Evolutionary conservation across 352 stramenopile genomes (phyloP).

Genomic region (Detonula confervacea): DNA sequence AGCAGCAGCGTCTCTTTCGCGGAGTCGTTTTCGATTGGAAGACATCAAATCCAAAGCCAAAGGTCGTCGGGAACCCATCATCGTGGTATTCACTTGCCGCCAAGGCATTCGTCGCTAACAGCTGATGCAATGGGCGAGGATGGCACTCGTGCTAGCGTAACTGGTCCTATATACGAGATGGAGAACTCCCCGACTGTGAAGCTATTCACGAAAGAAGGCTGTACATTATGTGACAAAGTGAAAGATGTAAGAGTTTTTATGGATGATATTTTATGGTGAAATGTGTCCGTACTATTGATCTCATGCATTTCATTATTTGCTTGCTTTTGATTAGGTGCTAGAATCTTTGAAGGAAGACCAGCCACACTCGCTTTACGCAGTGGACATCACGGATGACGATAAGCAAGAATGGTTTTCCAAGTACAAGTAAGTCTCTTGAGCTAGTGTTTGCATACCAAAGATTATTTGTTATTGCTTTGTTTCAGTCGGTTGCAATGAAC

Average conservation of each 20-base stretch:
- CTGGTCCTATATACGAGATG: conserved; percentile 38
- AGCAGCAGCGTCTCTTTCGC: neutral
- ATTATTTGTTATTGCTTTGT: too few relatives aligned
- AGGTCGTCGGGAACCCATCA: neutral
- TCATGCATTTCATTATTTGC: neutral
- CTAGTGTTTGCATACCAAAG: neutral
- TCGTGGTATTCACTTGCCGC: conserved; percentile 13
- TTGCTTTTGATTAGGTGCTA: too few relatives aligned
- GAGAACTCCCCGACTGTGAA: conserved; percentile 16
- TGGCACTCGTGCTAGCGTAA: conserved; percentile 12
- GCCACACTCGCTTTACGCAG: conserved; percentile 69
- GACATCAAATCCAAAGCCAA: neutral
- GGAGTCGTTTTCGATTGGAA: neutral
- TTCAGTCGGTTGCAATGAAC: too few relatives aligned
- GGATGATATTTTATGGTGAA: conserved; percentile 1
- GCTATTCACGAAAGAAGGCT: conserved; percentile 40
- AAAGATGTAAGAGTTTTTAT: conserved; percentile 35
- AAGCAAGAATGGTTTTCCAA: conserved; percentile 64
- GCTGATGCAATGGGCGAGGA: conserved; percentile 1
- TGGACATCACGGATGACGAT: conserved; percentile 79
- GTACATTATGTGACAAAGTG: conserved; percentile 44
- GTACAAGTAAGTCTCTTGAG: conserved; percentile 63
- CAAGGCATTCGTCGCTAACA: neutral
- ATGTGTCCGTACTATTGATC: neutral
- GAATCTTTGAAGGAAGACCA: conserved; percentile 36